Evolutionary conservation across 768 basidiomycete species (phyloP).

Genomic region (Tephrocybe sp.): DNA sequence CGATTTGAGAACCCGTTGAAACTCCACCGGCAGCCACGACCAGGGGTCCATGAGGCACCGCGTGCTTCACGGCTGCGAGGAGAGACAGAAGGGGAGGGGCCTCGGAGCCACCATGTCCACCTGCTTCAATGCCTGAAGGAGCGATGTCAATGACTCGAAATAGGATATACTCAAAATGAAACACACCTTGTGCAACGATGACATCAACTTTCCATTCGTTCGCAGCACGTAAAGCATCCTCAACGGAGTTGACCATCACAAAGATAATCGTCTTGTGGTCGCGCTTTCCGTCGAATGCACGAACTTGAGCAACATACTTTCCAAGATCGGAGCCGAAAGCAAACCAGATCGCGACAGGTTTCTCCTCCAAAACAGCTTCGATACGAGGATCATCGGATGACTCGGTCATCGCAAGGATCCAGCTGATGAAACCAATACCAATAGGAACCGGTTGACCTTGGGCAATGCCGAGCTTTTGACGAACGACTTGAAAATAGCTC

Average conservation of each 20-base stretch:
- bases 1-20: slow-evolving; percentile 42
- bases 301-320: slow-evolving; percentile 52
- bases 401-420: slow-evolving; percentile 46
- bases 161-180: neutral
- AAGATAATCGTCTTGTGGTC: slow-evolving; percentile 50
- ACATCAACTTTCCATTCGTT: slow-evolving; percentile 57
- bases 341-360: slow-evolving; percentile 58
- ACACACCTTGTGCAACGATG: slow-evolving; percentile 59
- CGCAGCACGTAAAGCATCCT: slow-evolving; percentile 47
- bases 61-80: slow-evolving; percentile 32
- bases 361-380: slow-evolving; percentile 40
- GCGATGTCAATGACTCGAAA: slow-evolving; percentile 22
- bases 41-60: slow-evolving; percentile 29
- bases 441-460: slow-evolving; percentile 40
- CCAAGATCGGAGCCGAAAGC: slow-evolving; percentile 54
- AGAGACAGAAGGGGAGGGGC: slow-evolving; percentile 40
- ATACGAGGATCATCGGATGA: slow-evolving; percentile 35
- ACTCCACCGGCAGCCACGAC: slow-evolving; percentile 52
- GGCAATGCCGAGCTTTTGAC: slow-evolving; percentile 28
- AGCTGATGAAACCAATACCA: slow-evolving; percentile 58
- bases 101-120: slow-evolving; percentile 42
- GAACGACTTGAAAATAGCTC: slow-evolving; percentile 38
- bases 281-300: slow-evolving; percentile 35
- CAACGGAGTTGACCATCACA: slow-evolving; percentile 47
- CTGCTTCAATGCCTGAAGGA: slow-evolving; percentile 44